Percentiles rank a stretch among this genome's conserved stretches.
Evolutionary conservation across 1,139 yeast genomes (phyloP).

Genomic region (Zhuliangozyma parablackwelliae): DNA sequence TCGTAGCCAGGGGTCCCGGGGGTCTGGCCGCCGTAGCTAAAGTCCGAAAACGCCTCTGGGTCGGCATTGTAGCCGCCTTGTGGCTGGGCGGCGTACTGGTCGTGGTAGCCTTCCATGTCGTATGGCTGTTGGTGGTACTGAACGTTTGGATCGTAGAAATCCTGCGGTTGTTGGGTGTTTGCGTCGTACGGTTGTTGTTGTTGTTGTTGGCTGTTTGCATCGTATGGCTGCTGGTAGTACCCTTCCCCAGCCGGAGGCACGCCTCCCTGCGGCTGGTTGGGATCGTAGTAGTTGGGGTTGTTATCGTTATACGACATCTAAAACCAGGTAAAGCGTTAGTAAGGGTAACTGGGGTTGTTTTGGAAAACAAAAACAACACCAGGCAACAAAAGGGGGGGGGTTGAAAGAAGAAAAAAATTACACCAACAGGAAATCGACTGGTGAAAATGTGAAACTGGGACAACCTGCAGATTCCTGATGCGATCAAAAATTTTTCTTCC

Average conservation of each 20-base stretch:
- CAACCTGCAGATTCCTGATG: no score
- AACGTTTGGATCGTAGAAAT: slow-evolving; percentile 45
- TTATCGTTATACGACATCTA: slow-evolving; percentile 53
- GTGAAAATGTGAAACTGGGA: no score
- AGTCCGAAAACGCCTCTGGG: slow-evolving; percentile 76
- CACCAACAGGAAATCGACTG: no score
- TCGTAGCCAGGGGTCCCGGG: slow-evolving; percentile 68
- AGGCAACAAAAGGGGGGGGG: no score
- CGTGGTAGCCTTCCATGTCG: slow-evolving; percentile 47
- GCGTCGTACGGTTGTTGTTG: slow-evolving; percentile 34
- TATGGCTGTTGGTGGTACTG: slow-evolving; percentile 49
- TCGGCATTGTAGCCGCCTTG: slow-evolving; percentile 51
- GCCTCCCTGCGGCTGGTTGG: slow-evolving; percentile 30
- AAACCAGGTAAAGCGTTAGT: slow-evolving; percentile 14
- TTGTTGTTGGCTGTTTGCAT: slow-evolving; percentile 26
- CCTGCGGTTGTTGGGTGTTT: slow-evolving; percentile 29
- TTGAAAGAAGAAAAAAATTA: no score
- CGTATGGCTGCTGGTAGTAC: slow-evolving; percentile 46
- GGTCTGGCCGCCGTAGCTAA: slow-evolving; percentile 67
- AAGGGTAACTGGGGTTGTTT: slow-evolving; percentile 1
- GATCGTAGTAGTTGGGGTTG: slow-evolving; percentile 46
- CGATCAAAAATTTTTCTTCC: no score
- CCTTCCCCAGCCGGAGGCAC: slow-evolving; percentile 31
- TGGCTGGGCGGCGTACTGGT: slow-evolving; percentile 23
- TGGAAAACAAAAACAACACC: no score